Base-by-base conservation (phyloP, 2,329 filamentous ascomycete species). In the Fusarium neocosmosporiellum region DNA sequence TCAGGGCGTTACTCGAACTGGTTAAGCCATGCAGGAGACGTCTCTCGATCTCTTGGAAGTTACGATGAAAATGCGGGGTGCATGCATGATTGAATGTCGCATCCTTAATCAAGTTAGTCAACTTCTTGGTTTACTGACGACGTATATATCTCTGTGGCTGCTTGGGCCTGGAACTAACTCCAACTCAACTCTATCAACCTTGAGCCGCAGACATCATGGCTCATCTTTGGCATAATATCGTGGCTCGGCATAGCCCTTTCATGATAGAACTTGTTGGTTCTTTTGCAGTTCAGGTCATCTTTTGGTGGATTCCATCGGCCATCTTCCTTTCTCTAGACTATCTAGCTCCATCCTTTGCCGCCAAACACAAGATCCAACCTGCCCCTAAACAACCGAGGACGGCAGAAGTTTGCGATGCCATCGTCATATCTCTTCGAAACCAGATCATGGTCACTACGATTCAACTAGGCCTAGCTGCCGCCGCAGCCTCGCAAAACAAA, bases 361-460 rank as follows among this genome's bases (percentile, higher is more conserved):
- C 80, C 9, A 81, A 80, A 6, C 87, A 89, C 81, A 89, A 89
- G 75, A 85, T 89, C 65, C 88, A 89, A 69, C 86, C 86, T 0
- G 81, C 84, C 0, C 83, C 84, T 1, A 86, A 84, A 58, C 87
- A 88, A 72, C 87, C 88, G 1, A 85, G 83, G 2, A 43, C 75
- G 1, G 70, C 74, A 4, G 85, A 89, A n/a, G 81, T 88, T 27
- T 41, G 75, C 3, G 81, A 84, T 70, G 88, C 87, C 63, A 72
- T 83, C 39, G 18, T 64, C 34, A 78, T 89, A 18, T 85, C 87
- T 5, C 66, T 84, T 3, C 83, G 83, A 62, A 89, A 89, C 78
- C 86, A 88, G 63, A 46, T 82, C 53, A 74, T 87, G 29, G 80
- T 84, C 16, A 77, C 83, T 1, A 70, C 69, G 1, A 71, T 87